Conservation (phyloP, 495 filamentous ascomycete species). For the Penicillium diatomitis region DNA sequence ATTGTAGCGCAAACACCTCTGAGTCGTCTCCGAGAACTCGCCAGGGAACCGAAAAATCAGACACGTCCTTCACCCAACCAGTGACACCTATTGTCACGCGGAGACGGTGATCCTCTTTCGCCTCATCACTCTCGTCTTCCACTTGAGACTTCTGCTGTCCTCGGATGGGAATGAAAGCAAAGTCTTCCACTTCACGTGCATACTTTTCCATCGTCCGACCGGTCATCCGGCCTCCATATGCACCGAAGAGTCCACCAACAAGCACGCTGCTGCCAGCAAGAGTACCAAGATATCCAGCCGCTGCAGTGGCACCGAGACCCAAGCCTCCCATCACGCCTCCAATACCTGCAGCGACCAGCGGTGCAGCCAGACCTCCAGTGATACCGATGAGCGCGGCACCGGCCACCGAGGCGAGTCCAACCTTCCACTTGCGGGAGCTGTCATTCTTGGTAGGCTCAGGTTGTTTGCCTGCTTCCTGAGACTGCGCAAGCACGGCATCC, state of each 20-base stretch:
- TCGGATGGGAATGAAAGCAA: slow-evolving; percentile 72
- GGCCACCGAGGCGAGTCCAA: slow-evolving; percentile 71
- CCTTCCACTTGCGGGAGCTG: slow-evolving; percentile 63
- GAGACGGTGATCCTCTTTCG: slow-evolving; percentile 52
- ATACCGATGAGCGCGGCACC: slow-evolving; percentile 71
- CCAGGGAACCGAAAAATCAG: slow-evolving; percentile 70
- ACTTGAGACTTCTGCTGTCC: slow-evolving; percentile 33
- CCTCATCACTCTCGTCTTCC: slow-evolving; percentile 35
- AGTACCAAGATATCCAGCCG: slow-evolving; percentile 69
- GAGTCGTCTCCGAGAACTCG: slow-evolving; percentile 54
- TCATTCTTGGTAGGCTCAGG: slow-evolving; percentile 61
- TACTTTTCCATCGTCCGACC: slow-evolving; percentile 83
- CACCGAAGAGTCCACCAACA: slow-evolving; percentile 79
- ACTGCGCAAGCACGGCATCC: slow-evolving; percentile 60
- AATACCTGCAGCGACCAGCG: slow-evolving; percentile 72
- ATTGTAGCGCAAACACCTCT: slow-evolving; percentile 78
- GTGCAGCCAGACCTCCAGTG: slow-evolving; percentile 72
- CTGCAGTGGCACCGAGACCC: slow-evolving; percentile 69
- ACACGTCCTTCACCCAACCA: slow-evolving; percentile 68
- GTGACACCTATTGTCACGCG: slow-evolving; percentile 75
- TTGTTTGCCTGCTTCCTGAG: slow-evolving; percentile 55
- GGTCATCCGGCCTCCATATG: slow-evolving; percentile 78
- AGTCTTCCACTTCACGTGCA: slow-evolving; percentile 78
- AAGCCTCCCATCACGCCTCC: slow-evolving; percentile 74
- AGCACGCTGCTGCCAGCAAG: slow-evolving; percentile 67